Base-by-base conservation (phyloP, 306 rosid genomes). In the Spatholobus suberectus region DNA sequence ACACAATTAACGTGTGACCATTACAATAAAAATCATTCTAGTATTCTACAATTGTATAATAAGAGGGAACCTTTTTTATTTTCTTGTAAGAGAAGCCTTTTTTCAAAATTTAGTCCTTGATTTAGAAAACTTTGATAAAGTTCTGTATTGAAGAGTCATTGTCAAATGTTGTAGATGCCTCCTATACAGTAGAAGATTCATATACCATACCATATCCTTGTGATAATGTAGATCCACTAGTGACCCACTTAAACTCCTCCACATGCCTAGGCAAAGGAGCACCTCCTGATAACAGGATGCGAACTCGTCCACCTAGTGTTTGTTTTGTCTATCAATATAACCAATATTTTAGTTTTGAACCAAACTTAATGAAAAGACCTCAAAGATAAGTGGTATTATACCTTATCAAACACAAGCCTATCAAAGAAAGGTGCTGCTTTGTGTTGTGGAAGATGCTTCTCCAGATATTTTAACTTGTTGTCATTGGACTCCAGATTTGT, bases 181-280 rank as follows among this genome's bases (percentile, higher is more conserved):
- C n/a, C n/a, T 61, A 24, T 43, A 4, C 26, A 76, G 72, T 14
- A 51, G 29, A 70, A 70, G 57, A 85, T 70, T 57, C 62, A 71
- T 59, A 46, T 41, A 58, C 9, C 85, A 58, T 94, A 94, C 98
- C 97, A 86, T 94, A 94, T 90, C 97, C 98, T 88, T 94, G 98
- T 29, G 94, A 86, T 79, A 92, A 81, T 80, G 93, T 86, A 62
- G 92, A 86, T 79, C 98, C 90, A 88, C 89, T 85, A 32, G 96
- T 88, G 82, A 94, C 94, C 87, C 93, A 86, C 69, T 92, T 46
- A 83, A 88, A 94, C 86, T 94, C 97, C 88, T 94, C 98, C 86
- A 94, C 98, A 29, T 92, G 94, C 77, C 82, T 66, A 23, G 96
- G 92, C 88, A 94, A 84, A 79, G 98, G 98, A 32, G 98, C 98